Percentiles rank a stretch among this genome's conserved stretches.
Evolutionary conservation across 2,329 filamentous ascomycete species (phyloP).

Genomic region (Colletotrichum incanum): DNA sequence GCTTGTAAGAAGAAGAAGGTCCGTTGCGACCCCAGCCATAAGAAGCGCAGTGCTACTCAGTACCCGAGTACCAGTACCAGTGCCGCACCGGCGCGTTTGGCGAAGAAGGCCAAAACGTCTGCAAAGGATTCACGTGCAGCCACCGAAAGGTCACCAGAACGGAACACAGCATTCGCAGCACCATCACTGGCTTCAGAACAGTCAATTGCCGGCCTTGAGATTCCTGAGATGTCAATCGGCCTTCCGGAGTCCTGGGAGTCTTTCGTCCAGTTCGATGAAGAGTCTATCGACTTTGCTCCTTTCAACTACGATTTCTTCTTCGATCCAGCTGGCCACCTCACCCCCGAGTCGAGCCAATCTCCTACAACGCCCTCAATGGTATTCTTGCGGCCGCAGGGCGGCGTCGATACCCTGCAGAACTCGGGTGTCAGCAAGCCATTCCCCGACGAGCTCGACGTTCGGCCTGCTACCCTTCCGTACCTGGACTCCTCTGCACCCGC

Average conservation of each 20-base stretch:
- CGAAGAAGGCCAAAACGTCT: slow-evolving; percentile 60
- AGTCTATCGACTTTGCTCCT: slow-evolving; percentile 51
- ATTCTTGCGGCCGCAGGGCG: slow-evolving; percentile 42
- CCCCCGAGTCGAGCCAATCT: slow-evolving; percentile 53
- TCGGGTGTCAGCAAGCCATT: slow-evolving; percentile 19
- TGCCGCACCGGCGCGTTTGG: slow-evolving; percentile 51
- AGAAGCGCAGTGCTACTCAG: slow-evolving; percentile 60
- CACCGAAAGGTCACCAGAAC: slow-evolving; percentile 7
- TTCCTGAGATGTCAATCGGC: slow-evolving; percentile 36
- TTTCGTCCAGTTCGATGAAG: slow-evolving; percentile 62
- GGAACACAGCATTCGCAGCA: neutral
- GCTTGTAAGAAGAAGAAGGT: slow-evolving; percentile 75
- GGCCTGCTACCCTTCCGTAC: slow-evolving; percentile 56
- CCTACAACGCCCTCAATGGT: slow-evolving; percentile 53
- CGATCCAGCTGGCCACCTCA: slow-evolving; percentile 60
- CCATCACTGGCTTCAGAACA: slow-evolving; percentile 45
- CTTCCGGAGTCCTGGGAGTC: slow-evolving; percentile 59
- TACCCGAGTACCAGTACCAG: slow-evolving; percentile 45
- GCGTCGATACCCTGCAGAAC: slow-evolving; percentile 5
- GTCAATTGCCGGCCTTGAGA: slow-evolving; percentile 42
- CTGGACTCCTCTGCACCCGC: slow-evolving; percentile 54
- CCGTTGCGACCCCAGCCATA: slow-evolving; percentile 74
- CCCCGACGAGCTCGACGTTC: neutral
- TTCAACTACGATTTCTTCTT: slow-evolving; percentile 63
- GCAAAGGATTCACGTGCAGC: slow-evolving; percentile 41